Conservation (phyloP, 2,329 filamentous ascomycete genomes). For the Cladophialophora chaetospira region DNA sequence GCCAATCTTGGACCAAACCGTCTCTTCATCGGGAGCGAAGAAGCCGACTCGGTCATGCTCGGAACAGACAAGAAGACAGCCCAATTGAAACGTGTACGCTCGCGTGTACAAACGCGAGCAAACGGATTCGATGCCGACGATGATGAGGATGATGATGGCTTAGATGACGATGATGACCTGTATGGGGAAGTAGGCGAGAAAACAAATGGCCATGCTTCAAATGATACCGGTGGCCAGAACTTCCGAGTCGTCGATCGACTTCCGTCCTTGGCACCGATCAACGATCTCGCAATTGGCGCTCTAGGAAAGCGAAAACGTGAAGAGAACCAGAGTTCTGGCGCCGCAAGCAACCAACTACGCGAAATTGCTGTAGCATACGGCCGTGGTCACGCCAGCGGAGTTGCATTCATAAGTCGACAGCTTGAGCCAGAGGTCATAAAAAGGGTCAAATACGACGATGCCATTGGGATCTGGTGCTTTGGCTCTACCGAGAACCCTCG, state of each 20-base stretch:
- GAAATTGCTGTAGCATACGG: slow-evolving; percentile 59
- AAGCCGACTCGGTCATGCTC: slow-evolving; percentile 76
- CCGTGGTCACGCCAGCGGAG: slow-evolving; percentile 61
- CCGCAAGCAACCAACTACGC: slow-evolving; percentile 39
- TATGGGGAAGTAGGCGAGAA: slow-evolving; percentile 42
- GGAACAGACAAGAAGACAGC: slow-evolving; percentile 72
- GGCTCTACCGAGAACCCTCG: slow-evolving; percentile 60
- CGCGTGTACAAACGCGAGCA: slow-evolving; percentile 41
- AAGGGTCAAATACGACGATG: slow-evolving; percentile 71
- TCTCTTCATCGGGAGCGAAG: slow-evolving; percentile 84
- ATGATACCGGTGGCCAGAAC: slow-evolving; percentile 16
- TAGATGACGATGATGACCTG: slow-evolving; percentile 56
- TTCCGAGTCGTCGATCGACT: slow-evolving; percentile 27
- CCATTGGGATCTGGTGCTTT: slow-evolving; percentile 79
- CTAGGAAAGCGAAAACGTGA: slow-evolving; percentile 30
- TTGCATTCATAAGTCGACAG: slow-evolving; percentile 76
- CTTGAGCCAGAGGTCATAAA: slow-evolving; percentile 73
- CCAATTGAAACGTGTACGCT: slow-evolving; percentile 28
- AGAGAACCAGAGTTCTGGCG: slow-evolving; percentile 53
- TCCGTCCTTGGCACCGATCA: slow-evolving; percentile 29
- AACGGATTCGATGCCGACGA: slow-evolving; percentile 57
- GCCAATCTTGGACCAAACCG: slow-evolving; percentile 67
- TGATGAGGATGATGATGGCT: slow-evolving; percentile 53
- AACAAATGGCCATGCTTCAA: slow-evolving; percentile 23
- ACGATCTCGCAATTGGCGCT: slow-evolving; percentile 25